phyloP scores from a whole-genome alignment of 2,329 filamentous ascomycete species.

The Scedosporium dehoogii region DNA sequence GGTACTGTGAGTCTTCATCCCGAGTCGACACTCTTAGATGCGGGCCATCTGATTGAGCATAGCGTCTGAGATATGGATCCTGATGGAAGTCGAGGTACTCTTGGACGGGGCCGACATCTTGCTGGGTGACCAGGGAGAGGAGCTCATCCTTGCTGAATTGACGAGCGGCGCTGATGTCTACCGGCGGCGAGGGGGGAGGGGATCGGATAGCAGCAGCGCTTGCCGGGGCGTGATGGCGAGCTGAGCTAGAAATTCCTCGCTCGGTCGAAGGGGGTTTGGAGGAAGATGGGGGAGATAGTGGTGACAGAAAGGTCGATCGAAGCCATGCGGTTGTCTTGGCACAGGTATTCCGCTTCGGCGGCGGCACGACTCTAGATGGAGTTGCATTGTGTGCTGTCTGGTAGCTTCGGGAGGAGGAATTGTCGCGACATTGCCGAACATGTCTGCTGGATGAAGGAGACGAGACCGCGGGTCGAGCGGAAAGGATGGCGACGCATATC shows the following conservation, averaged over 20 bases:
- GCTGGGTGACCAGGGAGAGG: constrained; percentile 41
- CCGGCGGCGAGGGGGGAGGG: constrained; percentile 9
- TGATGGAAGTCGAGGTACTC: constrained; percentile 42
- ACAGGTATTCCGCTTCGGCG: constrained; percentile 4
- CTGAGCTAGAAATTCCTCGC: constrained; percentile 11
- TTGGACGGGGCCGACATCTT: constrained; percentile 36
- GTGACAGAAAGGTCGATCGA: constrained; percentile 28
- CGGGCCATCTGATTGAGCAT: constrained; percentile 40
- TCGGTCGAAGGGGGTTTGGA: constrained; percentile 9
- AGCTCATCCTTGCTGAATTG: constrained; percentile 30
- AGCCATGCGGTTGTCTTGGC: constrained; percentile 21
- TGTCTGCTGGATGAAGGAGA: constrained; percentile 8
- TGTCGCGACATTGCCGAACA: constrained; percentile 4
- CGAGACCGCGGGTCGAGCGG: constrained; percentile 28
- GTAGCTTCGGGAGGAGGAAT: constrained; percentile 4
- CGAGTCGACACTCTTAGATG: constrained; percentile 39
- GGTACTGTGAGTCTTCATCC: constrained; percentile 36
- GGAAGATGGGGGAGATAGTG: constrained; percentile 12
- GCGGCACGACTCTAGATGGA: neutral
- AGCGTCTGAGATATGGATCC: constrained; percentile 44
- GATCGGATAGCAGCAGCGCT: constrained; percentile 11
- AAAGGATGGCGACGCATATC: constrained; percentile 46
- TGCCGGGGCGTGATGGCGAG: constrained; percentile 18
- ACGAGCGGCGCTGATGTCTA: constrained; percentile 11
- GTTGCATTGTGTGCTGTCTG: constrained; percentile 6